These are phyloP conservation scores for Onygena corvina DNA, from an alignment of 2,329 filamentous ascomycete genomes.

Conservation along the genomic window DNA sequence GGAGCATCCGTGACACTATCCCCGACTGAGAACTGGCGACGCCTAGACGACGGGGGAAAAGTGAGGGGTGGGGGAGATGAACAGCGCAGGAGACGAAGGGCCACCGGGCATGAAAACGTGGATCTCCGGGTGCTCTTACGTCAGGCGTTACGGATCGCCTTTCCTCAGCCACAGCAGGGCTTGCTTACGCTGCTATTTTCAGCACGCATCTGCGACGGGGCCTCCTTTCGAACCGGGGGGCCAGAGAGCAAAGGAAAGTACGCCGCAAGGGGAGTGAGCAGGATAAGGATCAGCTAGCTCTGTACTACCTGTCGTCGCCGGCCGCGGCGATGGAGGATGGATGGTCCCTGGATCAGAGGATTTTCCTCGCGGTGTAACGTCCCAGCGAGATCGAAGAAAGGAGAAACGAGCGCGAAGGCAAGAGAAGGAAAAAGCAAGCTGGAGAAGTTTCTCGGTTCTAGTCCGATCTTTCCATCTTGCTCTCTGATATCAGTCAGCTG, in stretches of 20 bases:
- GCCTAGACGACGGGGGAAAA: not conserved
- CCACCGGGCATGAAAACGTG: no score
- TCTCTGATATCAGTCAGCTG: constrained; percentile 4
- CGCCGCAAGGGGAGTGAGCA: not conserved
- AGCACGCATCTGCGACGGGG: no score
- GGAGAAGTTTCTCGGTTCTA: constrained; percentile 2
- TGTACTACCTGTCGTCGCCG: not conserved
- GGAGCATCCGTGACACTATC: not conserved
- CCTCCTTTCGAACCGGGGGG: no score
- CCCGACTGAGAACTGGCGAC: not conserved
- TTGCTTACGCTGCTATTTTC: not conserved
- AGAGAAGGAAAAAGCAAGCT: no score
- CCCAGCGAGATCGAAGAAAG: not conserved
- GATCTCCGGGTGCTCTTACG: constrained; percentile 4
- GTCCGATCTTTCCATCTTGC: constrained; percentile 2
- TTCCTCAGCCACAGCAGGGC: not conserved
- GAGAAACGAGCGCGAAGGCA: not conserved
- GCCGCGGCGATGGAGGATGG: not conserved
- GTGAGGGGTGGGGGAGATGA: not conserved
- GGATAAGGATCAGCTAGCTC: not conserved
- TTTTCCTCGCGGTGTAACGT: not conserved
- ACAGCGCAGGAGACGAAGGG: not conserved
- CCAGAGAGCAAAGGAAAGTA: no score
- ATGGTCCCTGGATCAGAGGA: constrained; percentile 5
- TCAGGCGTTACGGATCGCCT: not conserved